Conservation (phyloP, 1,284 basidiomycete genomes). For the Tranzscheliella williamsii region DNA sequence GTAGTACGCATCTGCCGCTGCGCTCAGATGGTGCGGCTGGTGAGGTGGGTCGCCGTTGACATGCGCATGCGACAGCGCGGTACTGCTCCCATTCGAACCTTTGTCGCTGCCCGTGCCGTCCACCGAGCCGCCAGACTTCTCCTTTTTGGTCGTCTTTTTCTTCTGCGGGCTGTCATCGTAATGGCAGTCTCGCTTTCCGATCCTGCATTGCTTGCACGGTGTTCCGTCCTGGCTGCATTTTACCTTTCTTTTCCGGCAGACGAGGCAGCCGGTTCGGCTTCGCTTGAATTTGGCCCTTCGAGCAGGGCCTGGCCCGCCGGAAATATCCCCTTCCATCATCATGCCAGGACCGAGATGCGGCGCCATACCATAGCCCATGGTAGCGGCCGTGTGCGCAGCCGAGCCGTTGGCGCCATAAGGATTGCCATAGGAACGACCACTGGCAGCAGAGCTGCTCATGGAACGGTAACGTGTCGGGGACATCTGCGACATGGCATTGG, state of each 20-base stretch:
- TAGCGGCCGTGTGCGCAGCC: constrained; percentile 29
- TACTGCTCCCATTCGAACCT: constrained; percentile 25
- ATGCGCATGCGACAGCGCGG: constrained; percentile 10
- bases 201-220: constrained; percentile 54
- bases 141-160: constrained; percentile 40
- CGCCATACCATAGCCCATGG: constrained; percentile 38
- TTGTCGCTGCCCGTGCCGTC: constrained; percentile 32
- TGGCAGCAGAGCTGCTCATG: constrained; percentile 39
- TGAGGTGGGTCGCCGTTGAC: constrained; percentile 9
- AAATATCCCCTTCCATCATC: constrained; percentile 34
- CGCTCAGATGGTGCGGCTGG: constrained; percentile 6
- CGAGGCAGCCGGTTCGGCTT: constrained; percentile 49
- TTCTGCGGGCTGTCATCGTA: constrained; percentile 51
- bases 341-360: constrained; percentile 34
- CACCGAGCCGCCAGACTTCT: constrained; percentile 22
- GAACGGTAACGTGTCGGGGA: constrained; percentile 40
- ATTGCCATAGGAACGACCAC: constrained; percentile 34
- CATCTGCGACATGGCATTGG: constrained; percentile 28
- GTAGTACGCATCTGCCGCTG: constrained; percentile 27
- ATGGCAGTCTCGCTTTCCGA: constrained; percentile 54
- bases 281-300: constrained; percentile 53
- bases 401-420: constrained; percentile 28
- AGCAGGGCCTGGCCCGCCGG: constrained; percentile 38
- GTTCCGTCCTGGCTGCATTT: constrained; percentile 54
- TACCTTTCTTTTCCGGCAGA: constrained; percentile 55